Evolutionary conservation across 2,329 filamentous ascomycete genomes (phyloP), one percentile per base, ranked within the genome.

Genomic region (Fusarium dimerum): DNA sequence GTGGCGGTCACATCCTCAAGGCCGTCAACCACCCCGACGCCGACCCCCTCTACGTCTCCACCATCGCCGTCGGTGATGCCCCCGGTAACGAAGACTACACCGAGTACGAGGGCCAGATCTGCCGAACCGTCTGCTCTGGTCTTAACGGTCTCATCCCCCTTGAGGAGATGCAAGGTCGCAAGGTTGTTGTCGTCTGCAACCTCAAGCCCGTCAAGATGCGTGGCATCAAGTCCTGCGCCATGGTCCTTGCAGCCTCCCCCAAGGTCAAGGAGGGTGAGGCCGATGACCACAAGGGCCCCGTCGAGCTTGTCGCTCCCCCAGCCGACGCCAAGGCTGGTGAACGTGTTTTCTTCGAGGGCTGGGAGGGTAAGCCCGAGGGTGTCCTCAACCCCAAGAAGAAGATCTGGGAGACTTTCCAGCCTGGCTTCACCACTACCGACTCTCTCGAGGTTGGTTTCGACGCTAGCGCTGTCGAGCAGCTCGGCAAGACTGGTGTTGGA

Each of bases 141-240:
- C 83, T 99, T 60, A 97, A 96, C 73, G 94, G 94, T 8, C 84
- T 97, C 30, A 78, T 99, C 2, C 94, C 94, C 1, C 81, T 99
- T 43, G 91, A 90, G 73, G 91, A 96, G 73, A 97, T 99, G 94
- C 94, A 99, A 74, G 86, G 87, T 68, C 90, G 94, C 72, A 96
- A 95, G 77, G 90, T 99, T 55, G 84, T 99, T 32, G 90, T 94
- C 1, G 93, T 99, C 18, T 96, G 91, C 81, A 99, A 99, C 76
- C 84, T 99, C 63, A 99, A 99, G 82, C 94, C 94, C 46, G 94
- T 97, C 72, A 99, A 95, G 73, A 99, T 99, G 94, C 90, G 94
- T 59, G 94, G 94, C 62, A 81, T 85, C 77, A 85, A 85, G 76
- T 85, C 82, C 3, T 82, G 76, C 62, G 82, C 92, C 67, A 97